phyloP scores from a whole-genome alignment of 257 asterid genomes.

The Solanum megistacrolobum region DNA sequence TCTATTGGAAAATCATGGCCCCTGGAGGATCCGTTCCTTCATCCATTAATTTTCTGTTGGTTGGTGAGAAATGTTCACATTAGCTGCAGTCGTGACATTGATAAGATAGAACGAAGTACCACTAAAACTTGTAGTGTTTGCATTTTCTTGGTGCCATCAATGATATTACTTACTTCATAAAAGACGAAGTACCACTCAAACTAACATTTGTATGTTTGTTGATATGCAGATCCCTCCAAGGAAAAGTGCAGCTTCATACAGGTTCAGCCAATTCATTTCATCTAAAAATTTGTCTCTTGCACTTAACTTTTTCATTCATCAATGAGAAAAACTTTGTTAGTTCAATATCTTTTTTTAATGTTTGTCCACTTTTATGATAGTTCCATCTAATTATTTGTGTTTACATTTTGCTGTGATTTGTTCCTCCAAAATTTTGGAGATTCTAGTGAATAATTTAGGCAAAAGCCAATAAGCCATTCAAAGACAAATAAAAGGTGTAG shows the following conservation, averaged over 20 bases:
- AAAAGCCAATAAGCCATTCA: background rate
- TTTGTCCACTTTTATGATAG: background rate
- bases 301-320: background rate
- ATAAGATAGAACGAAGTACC: background rate
- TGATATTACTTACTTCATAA: background rate
- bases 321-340: background rate
- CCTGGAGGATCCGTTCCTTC: background rate
- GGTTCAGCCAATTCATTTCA: slow-evolving; percentile 29
- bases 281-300: background rate
- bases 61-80: background rate
- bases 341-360: background rate
- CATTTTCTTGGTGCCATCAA: background rate
- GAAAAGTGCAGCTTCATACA: slow-evolving; percentile 87
- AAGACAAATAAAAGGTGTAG: background rate
- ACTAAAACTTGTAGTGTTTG: background rate
- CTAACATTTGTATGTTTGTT: slow-evolving; percentile 10
- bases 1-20: background rate
- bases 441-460: background rate
- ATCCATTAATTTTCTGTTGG: background rate
- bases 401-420: background rate
- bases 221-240: slow-evolving; percentile 92
- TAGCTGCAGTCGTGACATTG: background rate
- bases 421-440: background rate
- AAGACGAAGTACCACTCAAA: background rate
- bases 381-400: background rate